Conservation (phyloP, 2,329 filamentous ascomycete species). For the Phaeosphaeriaceae sp. region DNA sequence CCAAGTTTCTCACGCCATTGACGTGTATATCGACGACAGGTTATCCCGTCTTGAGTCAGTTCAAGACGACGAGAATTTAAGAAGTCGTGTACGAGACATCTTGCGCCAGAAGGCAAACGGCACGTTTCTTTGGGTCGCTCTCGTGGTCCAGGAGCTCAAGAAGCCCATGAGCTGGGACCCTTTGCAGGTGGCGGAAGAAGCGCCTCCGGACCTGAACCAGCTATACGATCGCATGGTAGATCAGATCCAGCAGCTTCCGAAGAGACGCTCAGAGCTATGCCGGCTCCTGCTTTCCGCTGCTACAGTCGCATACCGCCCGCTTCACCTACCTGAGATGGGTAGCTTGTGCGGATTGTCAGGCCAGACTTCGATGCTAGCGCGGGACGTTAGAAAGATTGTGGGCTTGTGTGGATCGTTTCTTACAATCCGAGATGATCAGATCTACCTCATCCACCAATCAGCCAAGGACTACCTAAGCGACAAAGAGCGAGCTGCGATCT, state of each 20-base stretch:
- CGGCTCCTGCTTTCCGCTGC: conserved; percentile 38
- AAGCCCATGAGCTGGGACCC: conserved; percentile 37
- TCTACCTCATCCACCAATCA: conserved; percentile 38
- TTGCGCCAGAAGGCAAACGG: no score
- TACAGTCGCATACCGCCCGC: conserved; percentile 23
- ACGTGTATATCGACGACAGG: no score
- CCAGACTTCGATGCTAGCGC: no score
- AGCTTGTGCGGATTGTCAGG: no score
- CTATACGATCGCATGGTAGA: conserved; percentile 52
- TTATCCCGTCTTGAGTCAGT: conserved; percentile 29
- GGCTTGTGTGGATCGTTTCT: no score
- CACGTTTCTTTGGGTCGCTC: no score
- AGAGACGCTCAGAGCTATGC: conserved; percentile 29
- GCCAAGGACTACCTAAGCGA: conserved; percentile 53
- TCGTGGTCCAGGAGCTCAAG: conserved; percentile 4
- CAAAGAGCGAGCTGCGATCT: conserved; percentile 4
- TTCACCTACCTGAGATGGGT: no score
- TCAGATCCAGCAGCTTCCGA: conserved; percentile 36
- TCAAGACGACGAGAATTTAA: conserved; percentile 38
- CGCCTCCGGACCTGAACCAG: conserved; percentile 43
- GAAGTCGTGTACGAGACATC: no score
- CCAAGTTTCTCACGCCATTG: conserved; percentile 26
- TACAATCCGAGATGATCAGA: conserved; percentile 29
- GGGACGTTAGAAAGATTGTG: no score
- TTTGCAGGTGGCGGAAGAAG: conserved; percentile 2